These are phyloP conservation scores for Podaxis rugospora DNA, from an alignment of 768 basidiomycete genomes.

Conservation along the genomic window DNA sequence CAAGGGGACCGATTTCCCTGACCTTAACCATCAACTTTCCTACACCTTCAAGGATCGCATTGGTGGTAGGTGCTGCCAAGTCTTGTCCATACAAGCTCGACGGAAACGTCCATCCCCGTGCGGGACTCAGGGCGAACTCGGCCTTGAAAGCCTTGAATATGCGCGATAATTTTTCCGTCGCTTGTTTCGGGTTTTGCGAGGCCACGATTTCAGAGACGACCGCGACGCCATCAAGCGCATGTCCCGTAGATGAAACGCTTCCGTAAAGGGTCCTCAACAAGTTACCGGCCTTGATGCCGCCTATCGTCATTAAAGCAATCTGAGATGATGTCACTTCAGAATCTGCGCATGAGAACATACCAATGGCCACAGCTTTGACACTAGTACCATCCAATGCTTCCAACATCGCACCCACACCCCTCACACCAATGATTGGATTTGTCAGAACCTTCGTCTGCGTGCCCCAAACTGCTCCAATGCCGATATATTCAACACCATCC, in stretches of 20 bases:
- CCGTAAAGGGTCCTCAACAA: slow-evolving; percentile 73
- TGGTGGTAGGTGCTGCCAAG: slow-evolving; percentile 19
- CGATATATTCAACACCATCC: slow-evolving; percentile 78
- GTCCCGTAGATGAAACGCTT: slow-evolving; percentile 52
- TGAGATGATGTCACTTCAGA: too few species aligned
- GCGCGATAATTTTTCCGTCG: slow-evolving; percentile 41
- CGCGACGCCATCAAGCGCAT: slow-evolving; percentile 75
- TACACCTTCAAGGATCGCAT: slow-evolving; percentile 39
- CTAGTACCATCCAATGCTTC: slow-evolving; percentile 56
- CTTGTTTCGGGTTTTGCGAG: slow-evolving; percentile 47
- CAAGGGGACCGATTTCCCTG: slow-evolving; percentile 54
- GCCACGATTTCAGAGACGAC: slow-evolving; percentile 85
- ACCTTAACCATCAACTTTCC: slow-evolving; percentile 47
- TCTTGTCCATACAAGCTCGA: not conserved
- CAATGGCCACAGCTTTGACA: slow-evolving; percentile 80
- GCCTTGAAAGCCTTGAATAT: slow-evolving; percentile 43
- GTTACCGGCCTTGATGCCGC: slow-evolving; percentile 83
- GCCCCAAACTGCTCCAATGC: slow-evolving; percentile 80
- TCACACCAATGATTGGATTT: slow-evolving; percentile 61
- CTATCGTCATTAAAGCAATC: slow-evolving; percentile 30
- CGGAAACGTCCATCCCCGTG: not conserved
- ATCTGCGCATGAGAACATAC: slow-evolving; percentile 34
- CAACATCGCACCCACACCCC: slow-evolving; percentile 67
- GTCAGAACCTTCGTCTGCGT: slow-evolving; percentile 77
- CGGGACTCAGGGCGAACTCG: not conserved